phyloP scores from a whole-genome alignment of 139 green algal species.

The Asterochloris sp. region DNA sequence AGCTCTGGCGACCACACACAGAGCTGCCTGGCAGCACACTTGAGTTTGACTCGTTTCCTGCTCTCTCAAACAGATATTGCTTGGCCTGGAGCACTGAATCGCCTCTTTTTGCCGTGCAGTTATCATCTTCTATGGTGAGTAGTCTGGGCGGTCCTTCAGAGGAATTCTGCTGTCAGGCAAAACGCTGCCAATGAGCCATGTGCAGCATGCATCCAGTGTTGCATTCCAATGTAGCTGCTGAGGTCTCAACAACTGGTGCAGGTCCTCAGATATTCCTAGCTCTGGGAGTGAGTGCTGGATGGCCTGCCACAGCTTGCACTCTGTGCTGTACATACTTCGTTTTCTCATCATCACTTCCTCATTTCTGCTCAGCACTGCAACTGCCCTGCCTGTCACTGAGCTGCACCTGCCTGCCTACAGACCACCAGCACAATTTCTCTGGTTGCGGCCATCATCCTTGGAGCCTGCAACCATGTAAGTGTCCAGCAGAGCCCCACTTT shows the following conservation, averaged over 20 bases:
- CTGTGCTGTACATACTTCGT: background rate
- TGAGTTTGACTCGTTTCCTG: background rate
- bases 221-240: background rate
- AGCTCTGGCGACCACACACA: background rate
- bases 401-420: background rate
- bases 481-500: no score
- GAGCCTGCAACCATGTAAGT: conserved; percentile 22
- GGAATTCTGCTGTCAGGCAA: background rate
- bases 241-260: no score
- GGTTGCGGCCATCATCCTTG: conserved; percentile 13
- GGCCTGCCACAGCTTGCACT: background rate
- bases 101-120: no score
- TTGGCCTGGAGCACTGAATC: background rate
- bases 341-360: no score
- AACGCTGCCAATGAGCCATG: background rate
- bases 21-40: background rate
- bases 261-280: conserved; percentile 21
- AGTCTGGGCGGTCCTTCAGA: background rate
- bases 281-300: conserved; percentile 5
- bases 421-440: conserved; percentile 10
- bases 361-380: background rate
- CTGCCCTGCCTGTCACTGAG: no score
- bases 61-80: background rate
- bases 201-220: background rate
- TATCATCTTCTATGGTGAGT: background rate